Conservation (phyloP, 2,329 filamentous ascomycete genomes). For the Hypoxylon rubiginosum region DNA sequence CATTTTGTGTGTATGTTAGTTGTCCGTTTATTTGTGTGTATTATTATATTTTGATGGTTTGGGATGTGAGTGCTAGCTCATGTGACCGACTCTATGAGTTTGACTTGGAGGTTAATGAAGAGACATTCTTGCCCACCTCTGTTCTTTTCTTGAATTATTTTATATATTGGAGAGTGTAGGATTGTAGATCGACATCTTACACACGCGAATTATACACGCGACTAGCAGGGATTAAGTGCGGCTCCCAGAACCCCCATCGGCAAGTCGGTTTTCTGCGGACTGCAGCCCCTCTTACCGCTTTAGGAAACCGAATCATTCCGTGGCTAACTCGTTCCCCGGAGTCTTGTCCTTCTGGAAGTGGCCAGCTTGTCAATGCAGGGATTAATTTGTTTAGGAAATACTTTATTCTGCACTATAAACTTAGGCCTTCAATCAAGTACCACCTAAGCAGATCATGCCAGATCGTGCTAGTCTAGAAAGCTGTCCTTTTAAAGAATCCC, state of each 20-base stretch:
- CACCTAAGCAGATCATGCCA: slow-evolving; percentile 34
- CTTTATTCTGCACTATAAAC: not conserved
- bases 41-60: no score
- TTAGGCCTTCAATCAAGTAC: slow-evolving; percentile 15
- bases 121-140: not conserved
- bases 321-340: slow-evolving; percentile 21
- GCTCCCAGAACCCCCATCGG: slow-evolving; percentile 17
- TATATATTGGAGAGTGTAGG: not conserved
- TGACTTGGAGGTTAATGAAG: not conserved
- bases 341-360: slow-evolving; percentile 35
- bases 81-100: not conserved
- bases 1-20: slow-evolving; percentile 42
- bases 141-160: not conserved
- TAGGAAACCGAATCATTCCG: slow-evolving; percentile 11
- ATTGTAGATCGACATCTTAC: slow-evolving; percentile 4
- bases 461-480: slow-evolving; percentile 19
- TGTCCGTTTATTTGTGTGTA: slow-evolving; percentile 7
- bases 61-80: not conserved
- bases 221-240: slow-evolving; percentile 24
- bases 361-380: slow-evolving; percentile 50
- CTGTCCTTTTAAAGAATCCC: slow-evolving; percentile 20
- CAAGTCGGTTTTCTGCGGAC: slow-evolving; percentile 11
- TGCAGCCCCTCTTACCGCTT: slow-evolving; percentile 36
- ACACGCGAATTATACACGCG: slow-evolving; percentile 30
- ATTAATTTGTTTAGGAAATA: slow-evolving; percentile 36